A percentile compares a stretch with the other conserved stretches of the same genome.
Evolutionary conservation across 2,329 filamentous ascomycete species (phyloP).

Genomic region (Colletotrichum phormii): DNA sequence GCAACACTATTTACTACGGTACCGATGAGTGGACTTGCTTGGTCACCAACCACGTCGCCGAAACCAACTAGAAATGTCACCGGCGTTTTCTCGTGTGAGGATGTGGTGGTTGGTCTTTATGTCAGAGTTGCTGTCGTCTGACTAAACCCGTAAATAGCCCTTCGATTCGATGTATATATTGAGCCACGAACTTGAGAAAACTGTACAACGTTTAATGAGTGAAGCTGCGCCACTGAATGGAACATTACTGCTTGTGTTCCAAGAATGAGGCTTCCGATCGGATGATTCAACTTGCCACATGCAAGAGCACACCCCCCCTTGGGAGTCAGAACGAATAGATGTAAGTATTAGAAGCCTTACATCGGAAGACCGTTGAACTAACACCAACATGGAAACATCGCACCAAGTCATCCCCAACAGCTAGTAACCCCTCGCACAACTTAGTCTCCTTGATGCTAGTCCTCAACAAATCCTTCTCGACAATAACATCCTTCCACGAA

Average conservation of each 20-base stretch:
- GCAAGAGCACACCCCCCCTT: too few relatives aligned
- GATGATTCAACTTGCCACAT: too few relatives aligned
- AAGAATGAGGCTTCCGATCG: background rate
- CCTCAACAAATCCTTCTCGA: constrained; percentile 37
- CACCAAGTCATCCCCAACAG: background rate
- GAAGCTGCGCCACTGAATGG: background rate
- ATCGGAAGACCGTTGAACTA: too few relatives aligned
- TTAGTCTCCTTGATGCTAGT: constrained; percentile 23
- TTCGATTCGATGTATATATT: constrained; percentile 20
- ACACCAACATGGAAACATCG: too few relatives aligned
- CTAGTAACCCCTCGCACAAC: background rate
- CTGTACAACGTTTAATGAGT: background rate
- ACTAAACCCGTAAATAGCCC: background rate
- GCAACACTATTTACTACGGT: constrained; percentile 58
- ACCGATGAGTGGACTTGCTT: constrained; percentile 56
- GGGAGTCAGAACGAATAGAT: too few relatives aligned
- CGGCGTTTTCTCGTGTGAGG: background rate
- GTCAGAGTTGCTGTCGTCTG: background rate
- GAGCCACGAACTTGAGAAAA: background rate
- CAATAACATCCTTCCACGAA: constrained; percentile 1
- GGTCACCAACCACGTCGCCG: constrained; percentile 55
- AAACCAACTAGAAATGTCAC: constrained; percentile 9
- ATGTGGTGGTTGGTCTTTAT: background rate
- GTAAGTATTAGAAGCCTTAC: too few relatives aligned
- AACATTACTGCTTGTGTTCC: too few relatives aligned